Base-by-base conservation (phyloP, 208 protist genomes). In the Leishmania arabica region DNA sequence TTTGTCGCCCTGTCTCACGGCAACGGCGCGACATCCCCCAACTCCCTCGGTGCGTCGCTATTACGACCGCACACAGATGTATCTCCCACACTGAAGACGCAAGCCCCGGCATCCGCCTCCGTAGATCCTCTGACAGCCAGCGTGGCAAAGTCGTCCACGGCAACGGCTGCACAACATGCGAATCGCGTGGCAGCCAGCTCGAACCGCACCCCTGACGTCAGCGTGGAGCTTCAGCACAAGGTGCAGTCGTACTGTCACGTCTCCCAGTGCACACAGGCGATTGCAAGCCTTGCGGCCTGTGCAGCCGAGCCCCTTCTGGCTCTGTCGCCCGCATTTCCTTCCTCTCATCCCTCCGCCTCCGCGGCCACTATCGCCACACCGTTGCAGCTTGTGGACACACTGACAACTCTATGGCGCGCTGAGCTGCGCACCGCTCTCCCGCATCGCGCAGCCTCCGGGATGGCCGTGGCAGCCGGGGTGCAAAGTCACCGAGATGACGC, bases 261-360 rank as follows among this genome's bases (percentile, higher is more conserved):
- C 27, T 60, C 65, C 1, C n/a, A 47, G 27, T 81, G 78, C 40
- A 40, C 65, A 31, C 27, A 37, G 6, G 74, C 74, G 5, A 34
- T 81, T 1, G 78, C 73, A 9, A 49, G 70, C 4, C 82, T 86
- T 21, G 82, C 78, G 3, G 65, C 62, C 47, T 79, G 58, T 54
- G 82, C 82, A 19, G 64, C 79, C 42, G 82, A 82, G 66, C 82
- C 78, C 0, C 27, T 86, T 34, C 54, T 51, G 2, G 49, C 24
- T 6, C 8, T 77, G 54, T 51, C 56, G 34, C 9, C 53, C 0
- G 70, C 42, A n/a, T n/a, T 34, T 34, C 24, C 69, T 13, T 73
- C 49, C 47, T n/a, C 47, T 45, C 37, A 49, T 11, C 3, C 70
- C 9, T 34, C 47, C 70, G 72, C 34, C 51, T 15, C 72, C 56